phyloP scores from a whole-genome alignment of 768 basidiomycete genomes.

The Naganishia vishniacii region DNA sequence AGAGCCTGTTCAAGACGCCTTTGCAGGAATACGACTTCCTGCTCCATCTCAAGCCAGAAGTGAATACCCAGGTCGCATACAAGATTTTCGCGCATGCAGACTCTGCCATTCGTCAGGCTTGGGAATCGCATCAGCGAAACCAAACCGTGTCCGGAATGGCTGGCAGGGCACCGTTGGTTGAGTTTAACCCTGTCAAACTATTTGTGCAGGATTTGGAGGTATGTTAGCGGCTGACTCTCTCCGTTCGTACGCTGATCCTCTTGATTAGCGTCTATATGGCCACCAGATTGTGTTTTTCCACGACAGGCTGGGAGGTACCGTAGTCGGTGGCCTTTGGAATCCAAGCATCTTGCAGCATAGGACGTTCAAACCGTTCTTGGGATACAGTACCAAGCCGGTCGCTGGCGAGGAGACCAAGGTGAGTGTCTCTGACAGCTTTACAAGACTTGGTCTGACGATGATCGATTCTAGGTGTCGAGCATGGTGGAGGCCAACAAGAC shows the following conservation, averaged over 20 bases:
- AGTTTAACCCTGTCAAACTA: conserved; percentile 70
- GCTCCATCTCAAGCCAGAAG: conserved; percentile 61
- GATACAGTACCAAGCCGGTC: conserved; percentile 66
- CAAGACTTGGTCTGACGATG: background rate
- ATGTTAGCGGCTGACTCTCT: background rate
- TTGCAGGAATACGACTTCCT: conserved; percentile 78
- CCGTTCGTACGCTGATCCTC: background rate
- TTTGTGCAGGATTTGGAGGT: conserved; percentile 68
- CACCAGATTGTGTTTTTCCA: conserved; percentile 78
- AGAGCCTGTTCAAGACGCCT: conserved; percentile 84
- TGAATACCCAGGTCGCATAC: conserved; percentile 15
- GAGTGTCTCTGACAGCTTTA: background rate
- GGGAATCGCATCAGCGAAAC: conserved; percentile 23
- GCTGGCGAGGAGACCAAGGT: conserved; percentile 29
- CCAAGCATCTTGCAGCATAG: conserved; percentile 60
- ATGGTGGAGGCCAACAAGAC: conserved; percentile 63
- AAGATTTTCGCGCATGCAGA: conserved; percentile 19
- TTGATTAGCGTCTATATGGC: conserved; percentile 61
- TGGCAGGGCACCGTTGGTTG: conserved; percentile 53
- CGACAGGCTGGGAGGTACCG: conserved; percentile 71
- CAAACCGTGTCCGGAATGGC: conserved; percentile 25
- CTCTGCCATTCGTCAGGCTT: conserved; percentile 12
- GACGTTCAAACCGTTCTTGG: conserved; percentile 73
- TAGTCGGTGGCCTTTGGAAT: conserved; percentile 82
- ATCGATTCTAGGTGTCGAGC: conserved; percentile 49